These are phyloP conservation scores for Pestalotiopsis sp. DNA, from an alignment of 2,329 filamentous ascomycete genomes.

Conservation along the genomic window DNA sequence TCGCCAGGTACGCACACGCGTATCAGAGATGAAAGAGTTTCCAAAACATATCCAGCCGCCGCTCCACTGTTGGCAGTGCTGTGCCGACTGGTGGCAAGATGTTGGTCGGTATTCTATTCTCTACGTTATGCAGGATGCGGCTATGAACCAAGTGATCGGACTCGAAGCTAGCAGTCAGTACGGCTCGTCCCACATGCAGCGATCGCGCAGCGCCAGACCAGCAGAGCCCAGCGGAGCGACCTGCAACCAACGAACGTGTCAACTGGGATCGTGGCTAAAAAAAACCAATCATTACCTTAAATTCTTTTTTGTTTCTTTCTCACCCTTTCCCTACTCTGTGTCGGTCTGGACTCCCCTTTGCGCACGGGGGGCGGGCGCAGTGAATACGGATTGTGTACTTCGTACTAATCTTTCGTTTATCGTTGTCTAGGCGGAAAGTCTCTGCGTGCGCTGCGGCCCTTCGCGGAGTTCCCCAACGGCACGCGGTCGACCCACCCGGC, in stretches of 20 bases:
- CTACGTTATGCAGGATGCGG: background rate
- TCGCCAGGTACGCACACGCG: background rate
- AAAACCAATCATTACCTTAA: constrained; percentile 12
- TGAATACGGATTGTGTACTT: constrained; percentile 11
- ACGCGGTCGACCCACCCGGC: constrained; percentile 27
- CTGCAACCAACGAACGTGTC: background rate
- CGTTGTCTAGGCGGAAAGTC: constrained; percentile 9
- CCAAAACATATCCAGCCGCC: background rate
- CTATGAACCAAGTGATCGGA: constrained; percentile 15
- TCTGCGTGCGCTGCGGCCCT: constrained; percentile 26
- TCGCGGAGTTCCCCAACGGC: constrained; percentile 38
- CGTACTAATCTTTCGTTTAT: constrained; percentile 15
- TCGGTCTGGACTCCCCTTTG: background rate
- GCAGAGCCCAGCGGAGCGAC: too few species aligned
- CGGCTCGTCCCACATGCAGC: constrained; percentile 9
- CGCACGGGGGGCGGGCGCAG: constrained; percentile 6
- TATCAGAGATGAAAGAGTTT: background rate
- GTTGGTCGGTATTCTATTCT: background rate
- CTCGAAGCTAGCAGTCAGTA: constrained; percentile 3
- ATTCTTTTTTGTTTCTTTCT: constrained; percentile 1
- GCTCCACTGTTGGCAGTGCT: background rate
- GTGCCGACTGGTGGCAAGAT: background rate
- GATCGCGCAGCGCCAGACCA: background rate
- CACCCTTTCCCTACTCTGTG: background rate
- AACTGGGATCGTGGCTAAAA: constrained; percentile 11